Evolutionary conservation across 2,329 filamentous ascomycete species (phyloP).

Genomic region (Diaporthe nobilis): DNA sequence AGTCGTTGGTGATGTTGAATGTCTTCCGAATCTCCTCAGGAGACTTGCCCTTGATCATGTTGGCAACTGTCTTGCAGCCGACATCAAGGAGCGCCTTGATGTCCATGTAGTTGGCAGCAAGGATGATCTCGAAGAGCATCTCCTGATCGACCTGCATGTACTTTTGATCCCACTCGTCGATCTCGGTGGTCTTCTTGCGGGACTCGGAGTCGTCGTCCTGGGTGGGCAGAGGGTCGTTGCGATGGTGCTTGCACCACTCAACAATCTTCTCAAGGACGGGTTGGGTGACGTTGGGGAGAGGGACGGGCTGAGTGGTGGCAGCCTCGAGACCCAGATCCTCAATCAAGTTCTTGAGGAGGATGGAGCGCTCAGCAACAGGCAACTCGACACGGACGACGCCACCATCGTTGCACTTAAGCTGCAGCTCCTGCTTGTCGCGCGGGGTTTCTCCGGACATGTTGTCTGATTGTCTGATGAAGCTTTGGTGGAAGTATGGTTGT

Average conservation of each 20-base stretch:
- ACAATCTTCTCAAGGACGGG: slow-evolving; percentile 95
- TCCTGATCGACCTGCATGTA: slow-evolving; percentile 99
- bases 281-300: slow-evolving; percentile 93
- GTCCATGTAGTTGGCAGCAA: slow-evolving; percentile 98
- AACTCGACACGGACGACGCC: slow-evolving; percentile 73
- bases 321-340: slow-evolving; percentile 85
- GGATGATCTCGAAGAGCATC: slow-evolving; percentile 99
- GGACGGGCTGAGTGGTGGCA: slow-evolving; percentile 77
- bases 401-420: slow-evolving; percentile 66
- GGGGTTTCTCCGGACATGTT: slow-evolving; percentile 48
- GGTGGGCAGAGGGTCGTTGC: slow-evolving; percentile 84
- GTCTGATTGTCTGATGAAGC: slow-evolving; percentile 27
- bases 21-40: slow-evolving; percentile 99
- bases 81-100: slow-evolving; percentile 99
- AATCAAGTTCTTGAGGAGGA: slow-evolving; percentile 98
- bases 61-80: slow-evolving; percentile 98
- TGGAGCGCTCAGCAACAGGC: slow-evolving; percentile 88
- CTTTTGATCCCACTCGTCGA: slow-evolving; percentile 99
- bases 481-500: slow-evolving; percentile 41
- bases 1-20: slow-evolving; percentile 99
- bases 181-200: slow-evolving; percentile 98
- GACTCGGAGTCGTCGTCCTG: slow-evolving; percentile 93
- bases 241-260: slow-evolving; percentile 98
- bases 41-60: slow-evolving; percentile 99
- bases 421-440: slow-evolving; percentile 53